Conservation (phyloP, 495 filamentous ascomycete species). For the Trichoderma parareesei region DNA sequence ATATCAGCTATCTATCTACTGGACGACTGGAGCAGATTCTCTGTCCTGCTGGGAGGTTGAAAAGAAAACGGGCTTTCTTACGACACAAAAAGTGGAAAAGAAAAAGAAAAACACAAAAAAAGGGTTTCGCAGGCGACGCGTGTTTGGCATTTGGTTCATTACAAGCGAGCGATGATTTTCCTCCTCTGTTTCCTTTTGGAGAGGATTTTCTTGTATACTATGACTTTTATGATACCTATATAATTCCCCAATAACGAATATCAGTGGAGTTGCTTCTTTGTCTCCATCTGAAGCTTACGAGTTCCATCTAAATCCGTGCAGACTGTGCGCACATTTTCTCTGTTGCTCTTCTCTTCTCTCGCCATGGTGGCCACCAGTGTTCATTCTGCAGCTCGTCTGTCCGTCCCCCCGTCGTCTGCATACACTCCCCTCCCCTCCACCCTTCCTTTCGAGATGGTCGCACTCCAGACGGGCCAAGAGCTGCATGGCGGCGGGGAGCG, state of each 20-base stretch:
- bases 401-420: not conserved
- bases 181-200: not conserved
- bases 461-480: not conserved
- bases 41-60: not conserved
- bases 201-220: constrained; percentile 6
- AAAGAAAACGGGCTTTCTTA: not conserved
- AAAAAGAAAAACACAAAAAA: not conserved
- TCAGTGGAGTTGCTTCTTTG: not conserved
- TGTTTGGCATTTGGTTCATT: constrained; percentile 1
- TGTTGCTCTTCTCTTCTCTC: not conserved
- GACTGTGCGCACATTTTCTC: not conserved
- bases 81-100: not conserved
- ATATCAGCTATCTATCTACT: not conserved
- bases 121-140: not conserved
- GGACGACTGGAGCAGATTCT: not conserved
- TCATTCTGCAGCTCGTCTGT: no score
- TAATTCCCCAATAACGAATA: not conserved
- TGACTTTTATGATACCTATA: not conserved
- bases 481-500: not conserved
- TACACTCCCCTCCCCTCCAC: not conserved
- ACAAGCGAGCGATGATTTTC: constrained; percentile 5
- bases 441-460: not conserved
- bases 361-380: not conserved
- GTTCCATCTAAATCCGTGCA: not conserved
- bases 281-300: not conserved